These are phyloP conservation scores for Friedmanniomyces simplex DNA, from an alignment of 495 filamentous ascomycete genomes.

Conservation along the genomic window DNA sequence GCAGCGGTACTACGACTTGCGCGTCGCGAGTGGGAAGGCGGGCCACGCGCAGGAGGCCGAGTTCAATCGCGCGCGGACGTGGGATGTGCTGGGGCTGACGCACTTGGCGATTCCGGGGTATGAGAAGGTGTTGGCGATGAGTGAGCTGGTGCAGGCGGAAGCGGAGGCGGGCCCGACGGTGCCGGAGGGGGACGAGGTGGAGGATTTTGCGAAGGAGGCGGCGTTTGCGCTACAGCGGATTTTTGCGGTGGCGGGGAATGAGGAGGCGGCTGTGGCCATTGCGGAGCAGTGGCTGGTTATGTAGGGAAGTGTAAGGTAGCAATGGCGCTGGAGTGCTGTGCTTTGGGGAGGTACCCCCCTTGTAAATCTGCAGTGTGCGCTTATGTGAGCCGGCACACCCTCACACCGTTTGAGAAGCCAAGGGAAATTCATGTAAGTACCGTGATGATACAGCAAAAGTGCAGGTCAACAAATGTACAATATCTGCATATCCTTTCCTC, in stretches of 20 bases:
- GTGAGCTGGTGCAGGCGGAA: conserved; percentile 35
- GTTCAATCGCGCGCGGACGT: conserved; percentile 76
- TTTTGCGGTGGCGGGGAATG: conserved; percentile 53
- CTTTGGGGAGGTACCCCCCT: too few species aligned
- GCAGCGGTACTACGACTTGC: conserved; percentile 58
- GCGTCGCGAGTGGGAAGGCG: conserved; percentile 33
- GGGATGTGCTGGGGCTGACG: conserved; percentile 66
- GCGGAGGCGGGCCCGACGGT: conserved; percentile 17
- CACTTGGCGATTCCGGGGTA: conserved; percentile 74
- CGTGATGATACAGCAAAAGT: too few species aligned
- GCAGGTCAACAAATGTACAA: background rate
- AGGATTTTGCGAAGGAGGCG: conserved; percentile 62
- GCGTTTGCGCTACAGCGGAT: conserved; percentile 65
- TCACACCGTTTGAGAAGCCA: too few species aligned
- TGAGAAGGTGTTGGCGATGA: conserved; percentile 43
- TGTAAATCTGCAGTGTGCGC: too few species aligned
- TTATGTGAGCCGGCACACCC: too few species aligned
- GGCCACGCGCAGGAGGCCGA: conserved; percentile 68
- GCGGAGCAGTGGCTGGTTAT: conserved; percentile 52
- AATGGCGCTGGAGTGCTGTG: too few species aligned
- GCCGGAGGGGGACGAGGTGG: conserved; percentile 29
- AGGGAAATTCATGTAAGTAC: too few species aligned
- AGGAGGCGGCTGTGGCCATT: conserved; percentile 42
- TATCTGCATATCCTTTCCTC: background rate
- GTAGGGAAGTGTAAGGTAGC: too few species aligned